Percentiles rank a stretch among this genome's conserved stretches.
These are phyloP conservation scores for Lippia alba DNA, from an alignment of 305 asterid genomes.

Conservation along the genomic window DNA sequence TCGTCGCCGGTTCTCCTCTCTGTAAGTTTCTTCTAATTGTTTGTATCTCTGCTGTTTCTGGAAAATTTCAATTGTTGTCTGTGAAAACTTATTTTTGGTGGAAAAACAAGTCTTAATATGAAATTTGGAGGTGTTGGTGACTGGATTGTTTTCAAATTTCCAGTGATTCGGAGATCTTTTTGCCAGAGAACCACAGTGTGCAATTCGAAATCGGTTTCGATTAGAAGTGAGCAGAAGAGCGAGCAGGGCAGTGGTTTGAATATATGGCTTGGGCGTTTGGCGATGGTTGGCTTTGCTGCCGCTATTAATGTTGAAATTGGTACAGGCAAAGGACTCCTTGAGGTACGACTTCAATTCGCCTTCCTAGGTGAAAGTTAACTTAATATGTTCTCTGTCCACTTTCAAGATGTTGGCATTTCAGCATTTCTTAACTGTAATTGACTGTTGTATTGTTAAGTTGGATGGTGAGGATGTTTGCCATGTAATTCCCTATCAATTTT, in stretches of 20 bases:
- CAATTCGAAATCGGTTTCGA: constrained; percentile 42
- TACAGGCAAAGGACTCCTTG: constrained; percentile 80
- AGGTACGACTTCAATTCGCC: no score
- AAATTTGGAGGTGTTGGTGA: constrained; percentile 7
- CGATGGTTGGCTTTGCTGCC: constrained; percentile 81
- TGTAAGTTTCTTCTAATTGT: constrained; percentile 22
- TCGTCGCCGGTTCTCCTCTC: constrained; percentile 44
- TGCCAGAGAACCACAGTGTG: constrained; percentile 33
- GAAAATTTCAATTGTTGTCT: not conserved
- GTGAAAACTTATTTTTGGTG: not conserved
- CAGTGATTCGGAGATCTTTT: constrained; percentile 48
- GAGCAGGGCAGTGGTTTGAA: constrained; percentile 51
- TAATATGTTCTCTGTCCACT: not conserved
- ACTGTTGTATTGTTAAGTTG: not conserved
- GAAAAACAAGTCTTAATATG: not conserved
- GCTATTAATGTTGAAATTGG: constrained; percentile 64
- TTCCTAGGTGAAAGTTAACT: not conserved
- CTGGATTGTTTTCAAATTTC: not conserved
- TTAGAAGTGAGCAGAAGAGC: constrained; percentile 64
- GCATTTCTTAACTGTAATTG: not conserved
- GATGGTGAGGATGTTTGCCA: not conserved
- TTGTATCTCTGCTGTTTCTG: not conserved
- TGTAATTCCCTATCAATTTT: no score
- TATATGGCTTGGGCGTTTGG: constrained; percentile 75
- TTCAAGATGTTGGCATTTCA: not conserved